A percentile compares a stretch with the other conserved stretches of the same genome.
Conservation (phyloP, 1,284 basidiomycete species). For the Pseudozyma sp. region DNA sequence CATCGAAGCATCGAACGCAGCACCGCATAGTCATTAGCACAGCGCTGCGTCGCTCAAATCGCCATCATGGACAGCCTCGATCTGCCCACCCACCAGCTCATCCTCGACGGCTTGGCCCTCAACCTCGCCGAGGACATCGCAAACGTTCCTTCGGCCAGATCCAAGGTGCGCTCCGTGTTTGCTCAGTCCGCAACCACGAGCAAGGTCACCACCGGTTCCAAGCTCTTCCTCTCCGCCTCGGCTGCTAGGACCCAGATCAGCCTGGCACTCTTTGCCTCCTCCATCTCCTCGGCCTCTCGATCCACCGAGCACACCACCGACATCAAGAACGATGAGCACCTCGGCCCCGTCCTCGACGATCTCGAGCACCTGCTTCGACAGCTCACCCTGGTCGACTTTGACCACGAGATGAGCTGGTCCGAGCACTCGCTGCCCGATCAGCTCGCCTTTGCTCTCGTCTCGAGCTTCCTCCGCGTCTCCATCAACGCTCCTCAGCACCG, state of each 20-base stretch:
- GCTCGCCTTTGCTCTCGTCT: conserved; percentile 60
- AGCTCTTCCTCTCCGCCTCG: conserved; percentile 44
- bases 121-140: conserved; percentile 71
- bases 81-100: conserved; percentile 80
- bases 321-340: conserved; percentile 52
- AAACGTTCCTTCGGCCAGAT: conserved; percentile 51
- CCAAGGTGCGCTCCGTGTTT: conserved; percentile 34
- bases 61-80: conserved; percentile 69
- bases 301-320: conserved; percentile 55
- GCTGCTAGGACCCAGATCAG: conserved; percentile 62
- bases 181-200: conserved; percentile 47
- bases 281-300: conserved; percentile 58
- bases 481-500: conserved; percentile 74
- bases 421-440: conserved; percentile 64
- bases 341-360: conserved; percentile 57
- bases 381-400: conserved; percentile 53
- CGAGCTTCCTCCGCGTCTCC: conserved; percentile 74
- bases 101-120: conserved; percentile 81
- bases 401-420: conserved; percentile 49
- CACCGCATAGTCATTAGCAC: no score
- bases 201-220: conserved; percentile 37
- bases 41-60: not conserved
- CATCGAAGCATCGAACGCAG: no score
- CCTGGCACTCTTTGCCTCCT: conserved; percentile 64
- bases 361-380: conserved; percentile 47